Percentiles rank a stretch among this genome's conserved stretches.
phyloP scores from a whole-genome alignment of 2,329 filamentous ascomycete species.

The Botrytis byssoidea region DNA sequence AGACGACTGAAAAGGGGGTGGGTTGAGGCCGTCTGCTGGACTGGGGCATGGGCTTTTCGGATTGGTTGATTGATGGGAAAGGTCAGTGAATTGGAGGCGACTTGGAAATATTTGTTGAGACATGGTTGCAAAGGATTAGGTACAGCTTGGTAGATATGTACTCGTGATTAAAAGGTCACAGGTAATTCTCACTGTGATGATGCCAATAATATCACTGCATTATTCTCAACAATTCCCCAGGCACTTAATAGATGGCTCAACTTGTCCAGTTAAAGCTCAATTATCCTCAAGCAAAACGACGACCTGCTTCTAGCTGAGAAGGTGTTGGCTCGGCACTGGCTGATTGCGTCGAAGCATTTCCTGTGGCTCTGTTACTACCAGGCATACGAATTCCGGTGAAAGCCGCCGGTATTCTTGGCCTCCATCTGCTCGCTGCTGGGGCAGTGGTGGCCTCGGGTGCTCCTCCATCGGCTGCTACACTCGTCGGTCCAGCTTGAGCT shows the following conservation, averaged over 20 bases:
- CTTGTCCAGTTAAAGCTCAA: background rate
- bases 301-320: conserved; percentile 39
- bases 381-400: conserved; percentile 32
- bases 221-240: background rate
- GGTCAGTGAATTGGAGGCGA: background rate
- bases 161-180: too few relatives aligned
- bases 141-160: background rate
- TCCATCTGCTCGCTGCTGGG: conserved; percentile 30
- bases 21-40: background rate
- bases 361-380: conserved; percentile 28
- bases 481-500: conserved; percentile 5
- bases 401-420: conserved; percentile 31
- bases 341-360: conserved; percentile 18
- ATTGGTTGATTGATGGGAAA: background rate
- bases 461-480: conserved; percentile 15
- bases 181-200: background rate
- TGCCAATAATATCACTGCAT: background rate
- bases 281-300: background rate
- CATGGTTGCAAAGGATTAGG: background rate
- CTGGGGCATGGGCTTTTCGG: background rate
- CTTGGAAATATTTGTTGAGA: background rate
- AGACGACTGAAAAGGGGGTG: background rate
- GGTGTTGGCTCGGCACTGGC: conserved; percentile 31
- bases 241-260: background rate
- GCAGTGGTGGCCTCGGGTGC: conserved; percentile 12